Percentiles rank a stretch among this genome's conserved stretches.
phyloP scores from a whole-genome alignment of 1,284 basidiomycete species.

The Inonotus hispidus region DNA sequence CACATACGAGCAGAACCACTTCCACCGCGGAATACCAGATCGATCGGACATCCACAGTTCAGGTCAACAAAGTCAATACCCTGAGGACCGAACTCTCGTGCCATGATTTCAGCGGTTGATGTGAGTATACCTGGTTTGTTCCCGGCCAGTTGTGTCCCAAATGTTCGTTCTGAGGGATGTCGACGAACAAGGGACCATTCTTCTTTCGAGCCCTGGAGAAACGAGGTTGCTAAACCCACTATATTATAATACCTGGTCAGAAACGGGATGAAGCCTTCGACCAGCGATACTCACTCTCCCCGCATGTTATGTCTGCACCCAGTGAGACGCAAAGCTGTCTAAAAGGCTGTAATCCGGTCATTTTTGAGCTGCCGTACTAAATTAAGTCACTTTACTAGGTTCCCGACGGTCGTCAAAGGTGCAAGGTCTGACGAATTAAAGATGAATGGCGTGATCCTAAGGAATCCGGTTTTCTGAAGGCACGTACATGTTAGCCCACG shows the following conservation, averaged over 20 bases:
- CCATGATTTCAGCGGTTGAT: conserved; percentile 81
- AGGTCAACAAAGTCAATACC: conserved; percentile 89
- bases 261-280: conserved; percentile 4
- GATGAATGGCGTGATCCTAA: background rate
- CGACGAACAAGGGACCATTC: conserved; percentile 89
- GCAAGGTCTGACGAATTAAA: conserved; percentile 63
- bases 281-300: conserved; percentile 63
- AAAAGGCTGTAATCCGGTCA: conserved; percentile 63
- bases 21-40: conserved; percentile 89
- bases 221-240: conserved; percentile 83
- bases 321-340: conserved; percentile 81
- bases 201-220: conserved; percentile 77
- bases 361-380: background rate
- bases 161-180: conserved; percentile 84
- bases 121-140: conserved; percentile 74
- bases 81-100: conserved; percentile 52
- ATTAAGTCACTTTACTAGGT: conserved; percentile 54
- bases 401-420: conserved; percentile 93
- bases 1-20: conserved; percentile 81
- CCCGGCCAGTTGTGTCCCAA: conserved; percentile 86
- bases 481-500: conserved; percentile 76
- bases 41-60: conserved; percentile 97
- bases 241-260: conserved; percentile 12
- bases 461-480: background rate
- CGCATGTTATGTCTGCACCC: conserved; percentile 93